Base-by-base conservation (phyloP, 495 filamentous ascomycete genomes). In the Clavariopsis aquatica region DNA sequence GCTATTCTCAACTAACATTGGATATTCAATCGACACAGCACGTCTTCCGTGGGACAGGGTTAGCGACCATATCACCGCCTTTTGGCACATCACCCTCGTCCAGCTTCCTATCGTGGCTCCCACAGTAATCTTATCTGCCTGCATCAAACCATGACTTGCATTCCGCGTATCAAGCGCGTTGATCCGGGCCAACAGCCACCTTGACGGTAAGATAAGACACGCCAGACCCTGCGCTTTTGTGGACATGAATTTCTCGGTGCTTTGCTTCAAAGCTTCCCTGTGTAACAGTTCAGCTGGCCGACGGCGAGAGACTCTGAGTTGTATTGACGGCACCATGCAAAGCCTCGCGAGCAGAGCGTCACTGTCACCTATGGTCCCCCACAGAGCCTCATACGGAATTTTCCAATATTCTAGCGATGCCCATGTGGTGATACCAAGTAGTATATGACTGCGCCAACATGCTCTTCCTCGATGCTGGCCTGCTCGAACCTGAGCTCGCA, bases 81-180 rank as follows among this genome's bases (percentile, higher is more conserved):
- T 57, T 49, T 38, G 38, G 45, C 10, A 20, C 29, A 31, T 41
- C 24, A 41, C 36, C 26, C 34, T 38, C 38, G 20, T 51, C 13
- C 28, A 66, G 57, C 67, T 70, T 70, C 67, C 67, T 70, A 70
- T 70, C 67, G 53, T 34, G 54, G 57, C 62, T 46, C 53, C 27
- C 24, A 6, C 10, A 55, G 28, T 58, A 63, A 69, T 57, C 67
- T 70, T 70, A 70, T 66, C 62, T 20, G 47, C 7, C 47, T 31
- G 55, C 41, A 34, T 20, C 19, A 56, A 53, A 56, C 36, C 27
- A 66, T 66, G 57, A 70, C 67, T 59, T 70, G 67, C 67, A 66
- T 56, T 34, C 54, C 38, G 56, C 45, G 43, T 45, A 59, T 56
- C 45, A 58, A 10, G 24, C 62, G 38, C 9, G 13, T 55, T 52